phyloP scores from a whole-genome alignment of 2,329 filamentous ascomycete genomes.

The Tolypocladium guangdongense region DNA sequence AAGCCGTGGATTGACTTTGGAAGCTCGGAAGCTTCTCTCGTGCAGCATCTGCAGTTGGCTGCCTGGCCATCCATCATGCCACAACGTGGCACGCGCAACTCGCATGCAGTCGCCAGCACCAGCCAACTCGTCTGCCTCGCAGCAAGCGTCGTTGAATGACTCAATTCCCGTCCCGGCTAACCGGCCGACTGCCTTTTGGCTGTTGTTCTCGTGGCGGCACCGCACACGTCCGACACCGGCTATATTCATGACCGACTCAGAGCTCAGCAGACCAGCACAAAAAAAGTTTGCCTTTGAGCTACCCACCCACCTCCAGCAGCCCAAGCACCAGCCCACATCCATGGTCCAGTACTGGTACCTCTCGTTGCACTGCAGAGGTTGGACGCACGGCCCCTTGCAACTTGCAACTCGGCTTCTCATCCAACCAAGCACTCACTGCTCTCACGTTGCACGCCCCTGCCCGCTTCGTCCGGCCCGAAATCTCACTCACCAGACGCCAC shows the following conservation, averaged over 20 bases:
- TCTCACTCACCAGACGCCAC: neutral
- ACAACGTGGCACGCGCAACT: neutral
- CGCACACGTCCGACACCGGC: neutral
- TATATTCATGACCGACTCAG: neutral
- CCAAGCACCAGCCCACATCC: too few species aligned
- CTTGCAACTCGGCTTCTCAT: neutral
- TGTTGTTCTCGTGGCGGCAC: neutral
- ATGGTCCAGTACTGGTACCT: constrained; percentile 1
- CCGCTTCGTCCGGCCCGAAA: too few species aligned
- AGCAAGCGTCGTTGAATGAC: neutral
- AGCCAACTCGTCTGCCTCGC: neutral
- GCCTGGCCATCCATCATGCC: neutral
- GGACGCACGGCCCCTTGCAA: too few species aligned
- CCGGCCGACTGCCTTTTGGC: neutral
- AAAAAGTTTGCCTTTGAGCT: neutral
- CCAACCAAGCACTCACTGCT: neutral
- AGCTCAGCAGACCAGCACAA: neutral
- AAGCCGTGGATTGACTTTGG: neutral
- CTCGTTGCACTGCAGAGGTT: neutral
- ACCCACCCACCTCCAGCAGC: too few species aligned
- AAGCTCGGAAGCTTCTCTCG: too few species aligned
- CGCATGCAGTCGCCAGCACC: neutral
- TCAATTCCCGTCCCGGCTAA: neutral
- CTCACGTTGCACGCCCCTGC: too few species aligned
- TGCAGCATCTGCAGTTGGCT: neutral